Conservation (phyloP, 2,329 filamentous ascomycete genomes). For the Colletotrichum abscissum region DNA sequence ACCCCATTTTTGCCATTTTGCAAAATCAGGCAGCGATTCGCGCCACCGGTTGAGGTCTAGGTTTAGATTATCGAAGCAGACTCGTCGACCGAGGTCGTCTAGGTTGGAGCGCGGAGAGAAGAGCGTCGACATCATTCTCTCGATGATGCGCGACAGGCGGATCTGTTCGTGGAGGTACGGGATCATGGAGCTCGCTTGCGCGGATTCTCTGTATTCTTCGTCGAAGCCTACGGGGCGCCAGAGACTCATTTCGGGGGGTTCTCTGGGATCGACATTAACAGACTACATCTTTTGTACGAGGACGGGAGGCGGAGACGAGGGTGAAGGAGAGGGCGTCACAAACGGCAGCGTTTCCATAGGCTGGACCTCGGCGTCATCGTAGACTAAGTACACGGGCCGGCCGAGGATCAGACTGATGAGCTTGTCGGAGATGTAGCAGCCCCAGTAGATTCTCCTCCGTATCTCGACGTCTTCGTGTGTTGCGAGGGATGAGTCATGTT, state of each 20-base stretch:
- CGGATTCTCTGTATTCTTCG: background rate
- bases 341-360: slow-evolving; percentile 26
- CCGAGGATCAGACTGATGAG: slow-evolving; percentile 38
- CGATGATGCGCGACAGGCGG: slow-evolving; percentile 36
- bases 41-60: slow-evolving; percentile 39
- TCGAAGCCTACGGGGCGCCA: slow-evolving; percentile 41
- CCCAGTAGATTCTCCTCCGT: slow-evolving; percentile 44
- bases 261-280: background rate
- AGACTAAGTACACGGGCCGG: slow-evolving; percentile 32
- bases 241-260: slow-evolving; percentile 37
- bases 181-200: slow-evolving; percentile 28
- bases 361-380: slow-evolving; percentile 33
- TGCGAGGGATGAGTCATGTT: slow-evolving; percentile 36
- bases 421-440: slow-evolving; percentile 44
- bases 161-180: slow-evolving; percentile 39
- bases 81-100: slow-evolving; percentile 10
- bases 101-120: slow-evolving; percentile 21
- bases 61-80: slow-evolving; percentile 36
- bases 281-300: no score
- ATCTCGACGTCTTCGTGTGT: slow-evolving; percentile 42
- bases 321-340: background rate
- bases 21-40: slow-evolving; percentile 34
- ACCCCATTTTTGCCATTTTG: slow-evolving; percentile 40
- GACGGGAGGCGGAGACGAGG: background rate
- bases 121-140: slow-evolving; percentile 38